These are phyloP conservation scores for Chlorophyllum brunneum DNA, from an alignment of 768 basidiomycete species.

Conservation along the genomic window DNA sequence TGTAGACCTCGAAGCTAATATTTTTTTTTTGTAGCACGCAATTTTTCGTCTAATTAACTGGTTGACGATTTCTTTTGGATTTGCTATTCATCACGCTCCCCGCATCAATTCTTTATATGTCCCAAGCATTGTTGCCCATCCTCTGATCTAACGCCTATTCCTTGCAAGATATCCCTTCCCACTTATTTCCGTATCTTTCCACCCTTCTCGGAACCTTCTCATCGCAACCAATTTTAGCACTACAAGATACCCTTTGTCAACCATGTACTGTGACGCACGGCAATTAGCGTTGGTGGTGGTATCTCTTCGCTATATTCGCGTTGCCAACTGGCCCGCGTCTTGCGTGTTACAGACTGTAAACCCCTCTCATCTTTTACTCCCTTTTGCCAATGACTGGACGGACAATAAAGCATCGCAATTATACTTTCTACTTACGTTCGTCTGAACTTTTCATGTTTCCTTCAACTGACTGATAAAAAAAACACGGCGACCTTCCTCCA, in stretches of 20 bases:
- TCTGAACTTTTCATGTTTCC: constrained; percentile 4
- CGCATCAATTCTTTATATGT: constrained; percentile 19
- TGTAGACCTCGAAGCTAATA: constrained; percentile 7
- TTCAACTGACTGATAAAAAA: constrained; percentile 1
- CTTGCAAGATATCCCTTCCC: constrained; percentile 16
- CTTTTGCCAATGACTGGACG: constrained; percentile 10
- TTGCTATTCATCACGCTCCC: constrained; percentile 18
- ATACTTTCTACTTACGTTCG: constrained; percentile 5
- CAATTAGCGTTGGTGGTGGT: background rate
- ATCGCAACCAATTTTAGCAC: constrained; percentile 1
- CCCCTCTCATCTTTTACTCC: background rate
- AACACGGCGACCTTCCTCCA: constrained; percentile 11
- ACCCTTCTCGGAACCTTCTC: constrained; percentile 9
- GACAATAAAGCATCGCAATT: constrained; percentile 9
- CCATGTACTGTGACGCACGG: background rate
- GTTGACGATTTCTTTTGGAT: constrained; percentile 26
- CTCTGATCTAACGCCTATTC: constrained; percentile 24
- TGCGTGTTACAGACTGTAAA: background rate
- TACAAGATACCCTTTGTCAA: constrained; percentile 3
- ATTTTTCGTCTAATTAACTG: constrained; percentile 69
- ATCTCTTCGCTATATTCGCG: background rate
- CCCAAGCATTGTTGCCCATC: constrained; percentile 21
- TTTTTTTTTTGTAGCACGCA: constrained; percentile 55
- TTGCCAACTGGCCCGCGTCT: constrained; percentile 11
- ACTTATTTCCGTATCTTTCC: constrained; percentile 10